Conservation (phyloP, 2,329 filamentous ascomycete species). For the Trichoderma koningiopsis region DNA sequence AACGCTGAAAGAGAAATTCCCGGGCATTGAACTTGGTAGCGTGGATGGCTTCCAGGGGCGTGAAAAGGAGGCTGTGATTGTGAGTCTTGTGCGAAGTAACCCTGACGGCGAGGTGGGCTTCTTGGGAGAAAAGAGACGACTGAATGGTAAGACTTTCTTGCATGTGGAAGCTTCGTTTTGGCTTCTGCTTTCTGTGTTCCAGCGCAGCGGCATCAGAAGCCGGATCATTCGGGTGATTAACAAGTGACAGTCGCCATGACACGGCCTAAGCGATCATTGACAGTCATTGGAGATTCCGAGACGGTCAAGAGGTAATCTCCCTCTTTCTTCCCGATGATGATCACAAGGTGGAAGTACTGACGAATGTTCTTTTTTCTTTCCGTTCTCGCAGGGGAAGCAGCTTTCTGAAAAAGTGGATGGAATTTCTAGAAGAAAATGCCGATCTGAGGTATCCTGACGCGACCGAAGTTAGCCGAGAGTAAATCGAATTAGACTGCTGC, state of each 20-base stretch:
- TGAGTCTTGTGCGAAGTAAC: conserved; percentile 94
- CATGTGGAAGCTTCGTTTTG: background rate
- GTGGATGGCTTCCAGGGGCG: conserved; percentile 97
- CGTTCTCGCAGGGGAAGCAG: conserved; percentile 66
- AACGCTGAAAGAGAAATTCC: conserved; percentile 77
- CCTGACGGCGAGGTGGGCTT: conserved; percentile 86
- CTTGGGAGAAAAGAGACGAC: conserved; percentile 81
- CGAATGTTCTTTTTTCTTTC: background rate
- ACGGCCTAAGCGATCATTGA: conserved; percentile 84
- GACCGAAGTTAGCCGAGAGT: conserved; percentile 39
- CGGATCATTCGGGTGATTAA: background rate
- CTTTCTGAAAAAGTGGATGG: conserved; percentile 91
- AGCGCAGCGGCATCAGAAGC: background rate
- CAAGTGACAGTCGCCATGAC: conserved; percentile 91
- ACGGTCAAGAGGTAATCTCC: conserved; percentile 77
- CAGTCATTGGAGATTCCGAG: conserved; percentile 90
- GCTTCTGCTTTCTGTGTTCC: background rate
- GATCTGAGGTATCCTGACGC: conserved; percentile 86
- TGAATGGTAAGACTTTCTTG: conserved; percentile 71
- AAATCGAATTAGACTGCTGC: background rate
- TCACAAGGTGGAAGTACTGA: background rate
- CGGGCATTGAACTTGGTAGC: conserved; percentile 89
- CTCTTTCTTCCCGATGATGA: background rate
- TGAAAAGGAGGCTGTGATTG: conserved; percentile 93
- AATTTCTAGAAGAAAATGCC: conserved; percentile 82